Evolutionary conservation across 176 grass and related monocot genomes (phyloP), one percentile per base, ranked within the genome.

Genomic region (Oryza longistaminata): DNA sequence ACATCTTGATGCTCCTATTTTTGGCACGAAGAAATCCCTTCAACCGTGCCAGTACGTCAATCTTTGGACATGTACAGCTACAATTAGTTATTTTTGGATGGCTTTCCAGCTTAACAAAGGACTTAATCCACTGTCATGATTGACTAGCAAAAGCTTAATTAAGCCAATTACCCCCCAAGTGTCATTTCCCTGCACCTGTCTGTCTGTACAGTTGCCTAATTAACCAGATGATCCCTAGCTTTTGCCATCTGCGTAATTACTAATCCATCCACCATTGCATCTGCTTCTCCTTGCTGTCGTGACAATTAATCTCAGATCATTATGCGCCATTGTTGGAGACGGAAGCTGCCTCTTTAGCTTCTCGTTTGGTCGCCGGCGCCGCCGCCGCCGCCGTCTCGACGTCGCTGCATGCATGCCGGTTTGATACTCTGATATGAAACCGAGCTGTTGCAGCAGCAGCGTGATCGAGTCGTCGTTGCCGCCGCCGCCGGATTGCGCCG

Each of bases 61-160:
- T 55, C 52, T 55, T 66, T 35, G 19, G 71, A 37, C 35, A 43
- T 45, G 17, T 83, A 76, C 61, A 68, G 82, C 21, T 35, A 67
- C 10, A 44, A 8, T 4, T 22, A 17, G 82, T 75, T 75, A 84
- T 84, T 84, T 76, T 75, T 52, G 72, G 82, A 84, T 17, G 40
- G 12, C 5, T 64, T 19, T 42, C 1, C 50, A 14, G 26, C 73
- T 17, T 19, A 34, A 33, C 33, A 7, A 17, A 74, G 25, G 14
- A 34, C 46, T 37, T 37, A 50, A 83, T 75, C 27, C 55, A 49
- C 25, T 74, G 40, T 74, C 58, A 66, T 74, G 17, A 24, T 65
- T 65, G 40, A 66, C 81, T 74, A 71, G 42, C 81, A 37, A 75
- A 3, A 12, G 71, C 81, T 34, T 74, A 83, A 75, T 75, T 49